phyloP scores from a whole-genome alignment of 2,329 filamentous ascomycete genomes.

The Ceratocystis diversiconidia region DNA sequence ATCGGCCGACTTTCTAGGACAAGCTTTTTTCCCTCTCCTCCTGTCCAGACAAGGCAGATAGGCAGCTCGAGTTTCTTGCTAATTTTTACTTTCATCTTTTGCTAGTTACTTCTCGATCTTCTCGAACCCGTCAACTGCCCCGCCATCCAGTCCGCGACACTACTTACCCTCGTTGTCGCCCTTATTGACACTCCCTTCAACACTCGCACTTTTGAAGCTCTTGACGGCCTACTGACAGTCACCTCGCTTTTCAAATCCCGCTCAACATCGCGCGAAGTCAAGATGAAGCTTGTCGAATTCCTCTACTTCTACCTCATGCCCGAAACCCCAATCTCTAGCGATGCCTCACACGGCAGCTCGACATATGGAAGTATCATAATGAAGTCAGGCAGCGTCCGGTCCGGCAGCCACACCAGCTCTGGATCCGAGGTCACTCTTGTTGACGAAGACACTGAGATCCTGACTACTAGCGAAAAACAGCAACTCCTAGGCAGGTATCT shows the following conservation, averaged over 20 bases:
- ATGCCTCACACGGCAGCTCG: constrained; percentile 22
- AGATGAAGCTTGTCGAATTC: constrained; percentile 92
- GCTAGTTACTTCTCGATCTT: constrained; percentile 76
- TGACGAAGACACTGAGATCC: constrained; percentile 33
- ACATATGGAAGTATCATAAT: neutral
- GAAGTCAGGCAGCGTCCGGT: constrained; percentile 40
- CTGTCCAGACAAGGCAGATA: too few relatives aligned
- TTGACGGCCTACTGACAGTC: constrained; percentile 82
- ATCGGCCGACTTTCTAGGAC: too few relatives aligned
- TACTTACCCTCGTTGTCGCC: constrained; percentile 79
- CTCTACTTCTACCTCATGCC: constrained; percentile 98
- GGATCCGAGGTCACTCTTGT: constrained; percentile 22
- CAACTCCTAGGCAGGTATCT: constrained; percentile 61
- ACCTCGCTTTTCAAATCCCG: constrained; percentile 87
- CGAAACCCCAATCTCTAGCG: constrained; percentile 52
- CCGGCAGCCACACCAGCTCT: constrained; percentile 25
- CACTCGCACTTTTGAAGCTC: constrained; percentile 78
- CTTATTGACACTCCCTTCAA: constrained; percentile 77
- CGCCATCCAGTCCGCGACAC: constrained; percentile 76
- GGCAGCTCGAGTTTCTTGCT: neutral
- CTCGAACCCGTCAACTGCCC: constrained; percentile 86
- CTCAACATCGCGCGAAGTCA: constrained; percentile 73
- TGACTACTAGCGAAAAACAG: constrained; percentile 70
- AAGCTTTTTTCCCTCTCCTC: too few relatives aligned
- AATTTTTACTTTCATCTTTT: constrained; percentile 13